phyloP scores from a whole-genome alignment of 768 basidiomycete genomes.

The Lentinula lateritia region DNA sequence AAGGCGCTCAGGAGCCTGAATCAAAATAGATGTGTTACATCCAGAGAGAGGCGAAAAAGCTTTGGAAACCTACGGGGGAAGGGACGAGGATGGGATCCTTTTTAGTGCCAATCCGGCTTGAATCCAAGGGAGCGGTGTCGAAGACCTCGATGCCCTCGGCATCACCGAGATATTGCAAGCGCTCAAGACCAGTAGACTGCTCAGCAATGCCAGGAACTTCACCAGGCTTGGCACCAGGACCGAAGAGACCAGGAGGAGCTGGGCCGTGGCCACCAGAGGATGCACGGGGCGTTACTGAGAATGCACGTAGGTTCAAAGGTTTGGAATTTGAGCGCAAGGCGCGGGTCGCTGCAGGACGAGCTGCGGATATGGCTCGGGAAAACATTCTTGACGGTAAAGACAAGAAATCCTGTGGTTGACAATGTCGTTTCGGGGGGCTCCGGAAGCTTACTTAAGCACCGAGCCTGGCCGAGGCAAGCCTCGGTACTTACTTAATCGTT shows the following conservation, averaged over 20 bases:
- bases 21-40: not conserved
- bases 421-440: not conserved
- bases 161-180: constrained; percentile 87
- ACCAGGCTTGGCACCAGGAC: constrained; percentile 66
- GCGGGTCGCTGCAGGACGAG: constrained; percentile 9
- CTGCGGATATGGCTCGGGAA: constrained; percentile 9
- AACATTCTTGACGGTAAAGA: constrained; percentile 7
- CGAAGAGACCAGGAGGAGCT: constrained; percentile 61
- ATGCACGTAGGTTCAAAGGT: constrained; percentile 37
- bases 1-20: constrained; percentile 73
- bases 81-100: constrained; percentile 83
- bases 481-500: no score
- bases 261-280: constrained; percentile 51
- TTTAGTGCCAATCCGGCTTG: constrained; percentile 83
- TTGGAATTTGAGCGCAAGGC: constrained; percentile 11
- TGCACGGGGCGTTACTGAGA: constrained; percentile 53
- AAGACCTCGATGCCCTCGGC: constrained; percentile 87
- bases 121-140: constrained; percentile 79
- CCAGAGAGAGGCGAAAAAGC: not conserved
- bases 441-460: not conserved
- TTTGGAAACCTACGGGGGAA: constrained; percentile 62
- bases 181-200: constrained; percentile 95
- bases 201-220: constrained; percentile 79
- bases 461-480: constrained; percentile 1
- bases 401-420: not conserved